Conservation (phyloP, 352 stramenopile genomes). For the Phytopythium kandeliae region DNA sequence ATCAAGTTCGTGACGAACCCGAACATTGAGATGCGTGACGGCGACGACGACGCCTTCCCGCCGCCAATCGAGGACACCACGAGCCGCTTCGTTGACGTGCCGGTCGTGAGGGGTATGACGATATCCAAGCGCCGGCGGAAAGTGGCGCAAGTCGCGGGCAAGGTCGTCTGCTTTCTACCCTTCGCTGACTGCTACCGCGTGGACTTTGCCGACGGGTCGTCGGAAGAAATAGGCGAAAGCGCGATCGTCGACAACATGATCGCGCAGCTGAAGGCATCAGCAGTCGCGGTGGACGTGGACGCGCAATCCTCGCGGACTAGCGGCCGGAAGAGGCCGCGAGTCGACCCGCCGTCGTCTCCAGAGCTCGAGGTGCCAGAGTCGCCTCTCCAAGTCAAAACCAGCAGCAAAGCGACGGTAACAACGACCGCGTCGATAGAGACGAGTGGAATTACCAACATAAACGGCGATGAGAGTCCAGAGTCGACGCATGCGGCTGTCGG, state of each 20-base stretch:
- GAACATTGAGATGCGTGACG: slow-evolving; percentile 41
- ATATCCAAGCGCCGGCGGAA: background rate
- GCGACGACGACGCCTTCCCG: slow-evolving; percentile 39
- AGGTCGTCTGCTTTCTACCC: slow-evolving; percentile 49
- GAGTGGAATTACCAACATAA: too few relatives aligned
- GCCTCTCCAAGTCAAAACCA: slow-evolving; percentile 1
- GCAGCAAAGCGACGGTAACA: too few relatives aligned
- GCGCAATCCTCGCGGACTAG: background rate
- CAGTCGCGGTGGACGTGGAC: slow-evolving; percentile 1
- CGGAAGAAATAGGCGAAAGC: slow-evolving; percentile 39
- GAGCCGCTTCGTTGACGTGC: slow-evolving; percentile 49
- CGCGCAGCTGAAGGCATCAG: slow-evolving; percentile 19
- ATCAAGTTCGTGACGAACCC: slow-evolving; percentile 55
- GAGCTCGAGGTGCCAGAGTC: slow-evolving; percentile 9
- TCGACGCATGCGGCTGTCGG: too few relatives aligned
- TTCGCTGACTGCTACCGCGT: slow-evolving; percentile 57
- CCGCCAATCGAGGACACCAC: slow-evolving; percentile 40
- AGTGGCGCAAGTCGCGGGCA: slow-evolving; percentile 12
- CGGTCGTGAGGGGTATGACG: slow-evolving; percentile 5
- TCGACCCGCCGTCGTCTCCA: slow-evolving; percentile 2
- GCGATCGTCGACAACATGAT: slow-evolving; percentile 64
- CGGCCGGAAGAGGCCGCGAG: slow-evolving; percentile 18
- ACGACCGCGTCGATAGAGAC: slow-evolving; percentile 5
- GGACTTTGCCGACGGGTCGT: slow-evolving; percentile 41
- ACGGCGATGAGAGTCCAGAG: too few relatives aligned